phyloP scores from a whole-genome alignment of 768 basidiomycete species.

The Mycena alexandri region DNA sequence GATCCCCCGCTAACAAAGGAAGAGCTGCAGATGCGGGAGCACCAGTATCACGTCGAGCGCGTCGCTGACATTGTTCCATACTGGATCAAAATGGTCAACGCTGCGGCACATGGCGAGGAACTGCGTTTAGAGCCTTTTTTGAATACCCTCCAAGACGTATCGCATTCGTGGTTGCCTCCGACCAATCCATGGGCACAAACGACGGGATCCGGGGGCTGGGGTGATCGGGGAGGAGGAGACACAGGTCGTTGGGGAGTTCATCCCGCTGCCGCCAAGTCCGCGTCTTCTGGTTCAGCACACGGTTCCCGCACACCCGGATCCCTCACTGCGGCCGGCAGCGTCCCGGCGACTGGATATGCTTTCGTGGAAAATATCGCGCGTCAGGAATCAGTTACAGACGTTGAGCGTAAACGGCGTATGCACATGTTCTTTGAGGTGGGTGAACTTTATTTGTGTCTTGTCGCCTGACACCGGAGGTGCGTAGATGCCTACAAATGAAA shows the following conservation, averaged over 20 bases:
- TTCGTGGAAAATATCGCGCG: constrained; percentile 32
- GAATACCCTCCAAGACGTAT: constrained; percentile 22
- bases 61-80: constrained; percentile 65
- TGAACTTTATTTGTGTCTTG: constrained; percentile 3
- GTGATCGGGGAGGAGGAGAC: constrained; percentile 15
- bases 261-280: constrained; percentile 1
- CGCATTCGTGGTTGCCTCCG: constrained; percentile 19
- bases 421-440: constrained; percentile 65
- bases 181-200: constrained; percentile 21
- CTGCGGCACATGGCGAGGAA: constrained; percentile 30
- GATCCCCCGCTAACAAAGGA: constrained; percentile 41
- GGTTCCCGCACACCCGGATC: constrained; percentile 17
- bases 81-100: constrained; percentile 50
- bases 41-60: constrained; percentile 56
- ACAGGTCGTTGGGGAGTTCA: constrained; percentile 22
- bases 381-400: constrained; percentile 38
- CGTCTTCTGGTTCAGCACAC: constrained; percentile 18
- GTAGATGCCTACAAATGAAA: constrained; percentile 69
- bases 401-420: constrained; percentile 59
- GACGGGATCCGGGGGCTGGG: constrained; percentile 18
- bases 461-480: neutral
- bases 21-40: constrained; percentile 47
- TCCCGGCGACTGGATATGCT: constrained; percentile 15
- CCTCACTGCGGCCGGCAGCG: constrained; percentile 9
- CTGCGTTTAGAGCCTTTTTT: constrained; percentile 32